Conservation (phyloP, 2,329 filamentous ascomycete genomes). For the Cladosporium colombiae region DNA sequence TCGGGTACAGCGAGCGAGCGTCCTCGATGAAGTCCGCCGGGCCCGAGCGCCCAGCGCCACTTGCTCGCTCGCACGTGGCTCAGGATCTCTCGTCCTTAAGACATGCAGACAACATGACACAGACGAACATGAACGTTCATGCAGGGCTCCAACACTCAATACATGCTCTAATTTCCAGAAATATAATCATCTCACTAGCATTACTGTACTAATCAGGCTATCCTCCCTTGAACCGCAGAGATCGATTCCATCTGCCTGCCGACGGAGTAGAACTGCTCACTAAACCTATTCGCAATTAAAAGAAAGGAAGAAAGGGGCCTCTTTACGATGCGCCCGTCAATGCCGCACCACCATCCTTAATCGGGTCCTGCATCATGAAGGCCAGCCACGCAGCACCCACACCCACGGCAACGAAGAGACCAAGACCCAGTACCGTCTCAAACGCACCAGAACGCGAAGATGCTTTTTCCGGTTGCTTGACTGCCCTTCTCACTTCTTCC, state of each 20-base stretch:
- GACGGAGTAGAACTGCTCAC: background rate
- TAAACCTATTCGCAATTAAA: background rate
- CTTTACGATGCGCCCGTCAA: conserved; percentile 7
- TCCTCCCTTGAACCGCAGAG: background rate
- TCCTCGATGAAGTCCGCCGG: background rate
- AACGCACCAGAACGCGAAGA: background rate
- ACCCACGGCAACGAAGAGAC: conserved; percentile 10
- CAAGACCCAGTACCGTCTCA: conserved; percentile 9
- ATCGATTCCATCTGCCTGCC: background rate
- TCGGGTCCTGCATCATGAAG: conserved; percentile 16
- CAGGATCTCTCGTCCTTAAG: background rate
- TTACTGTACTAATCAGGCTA: conserved; percentile 10
- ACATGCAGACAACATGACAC: background rate
- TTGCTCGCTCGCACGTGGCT: background rate
- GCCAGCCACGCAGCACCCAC: conserved; percentile 18
- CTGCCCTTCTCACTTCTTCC: background rate
- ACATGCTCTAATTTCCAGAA: background rate
- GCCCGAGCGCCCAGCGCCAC: background rate
- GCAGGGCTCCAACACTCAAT: background rate
- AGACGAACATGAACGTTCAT: background rate
- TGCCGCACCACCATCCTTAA: conserved; percentile 20
- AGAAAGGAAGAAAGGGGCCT: background rate
- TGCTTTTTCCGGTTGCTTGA: background rate
- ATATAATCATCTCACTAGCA: background rate
- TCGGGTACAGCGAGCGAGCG: background rate